phyloP scores from a whole-genome alignment of 345 rosid genomes.

The Erodium maritimum region DNA sequence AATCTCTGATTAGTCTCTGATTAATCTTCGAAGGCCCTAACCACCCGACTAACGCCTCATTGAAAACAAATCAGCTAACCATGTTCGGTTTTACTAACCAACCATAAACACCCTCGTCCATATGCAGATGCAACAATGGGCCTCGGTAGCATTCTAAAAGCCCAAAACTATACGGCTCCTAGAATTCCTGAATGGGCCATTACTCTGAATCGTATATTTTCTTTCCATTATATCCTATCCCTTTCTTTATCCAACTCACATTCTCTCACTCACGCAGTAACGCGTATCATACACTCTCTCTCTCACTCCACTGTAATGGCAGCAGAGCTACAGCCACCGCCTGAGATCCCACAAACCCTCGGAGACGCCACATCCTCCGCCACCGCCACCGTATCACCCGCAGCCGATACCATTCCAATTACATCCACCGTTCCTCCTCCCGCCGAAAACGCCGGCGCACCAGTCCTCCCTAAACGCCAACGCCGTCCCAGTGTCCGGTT shows the following conservation, averaged over 20 bases:
- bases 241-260: constrained; percentile 11
- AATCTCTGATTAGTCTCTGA: too few relatives aligned
- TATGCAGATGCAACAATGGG: too few relatives aligned
- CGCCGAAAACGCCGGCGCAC: constrained; percentile 20
- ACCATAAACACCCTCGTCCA: too few relatives aligned
- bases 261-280: constrained; percentile 8
- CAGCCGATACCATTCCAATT: constrained; percentile 10
- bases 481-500: constrained; percentile 67
- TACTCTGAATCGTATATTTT: too few relatives aligned
- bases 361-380: not conserved
- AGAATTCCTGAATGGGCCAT: too few relatives aligned
- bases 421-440: constrained; percentile 8
- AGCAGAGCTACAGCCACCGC: constrained; percentile 29
- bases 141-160: too few relatives aligned
- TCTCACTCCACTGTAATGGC: constrained; percentile 17
- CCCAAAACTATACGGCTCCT: too few relatives aligned
- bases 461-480: constrained; percentile 38
- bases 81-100: too few relatives aligned
- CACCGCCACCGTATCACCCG: constrained; percentile 2
- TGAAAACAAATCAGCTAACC: too few relatives aligned
- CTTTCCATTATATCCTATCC: not conserved
- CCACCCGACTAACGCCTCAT: too few relatives aligned
- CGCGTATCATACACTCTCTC: not conserved
- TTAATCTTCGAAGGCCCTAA: too few relatives aligned
- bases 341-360: constrained; percentile 16